These are phyloP conservation scores for Aspergillus quadrilineatus DNA, from an alignment of 2,329 filamentous ascomycete genomes.

Conservation along the genomic window DNA sequence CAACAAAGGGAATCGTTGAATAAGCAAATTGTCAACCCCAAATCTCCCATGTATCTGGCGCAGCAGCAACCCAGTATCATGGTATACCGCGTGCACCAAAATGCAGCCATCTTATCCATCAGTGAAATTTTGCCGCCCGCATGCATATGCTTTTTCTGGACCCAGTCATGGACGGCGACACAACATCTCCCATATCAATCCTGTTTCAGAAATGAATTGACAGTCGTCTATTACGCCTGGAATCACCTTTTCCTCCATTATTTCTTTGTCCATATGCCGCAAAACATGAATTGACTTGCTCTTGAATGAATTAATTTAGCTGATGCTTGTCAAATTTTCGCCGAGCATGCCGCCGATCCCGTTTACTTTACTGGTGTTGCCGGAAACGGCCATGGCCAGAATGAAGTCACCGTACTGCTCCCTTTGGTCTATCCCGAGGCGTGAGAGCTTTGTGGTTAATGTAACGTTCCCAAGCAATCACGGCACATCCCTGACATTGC, in stretches of 20 bases:
- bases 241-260: constrained; percentile 42
- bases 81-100: no score
- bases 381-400: constrained; percentile 60
- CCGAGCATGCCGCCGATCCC: constrained; percentile 33
- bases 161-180: constrained; percentile 12
- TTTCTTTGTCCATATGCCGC: constrained; percentile 40
- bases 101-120: no score
- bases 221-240: constrained; percentile 38
- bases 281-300: constrained; percentile 11
- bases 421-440: constrained; percentile 58
- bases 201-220: constrained; percentile 36
- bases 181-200: constrained; percentile 27
- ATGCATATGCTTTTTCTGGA: no score
- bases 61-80: no score
- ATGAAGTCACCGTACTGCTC: constrained; percentile 66
- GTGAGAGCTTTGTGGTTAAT: constrained; percentile 64
- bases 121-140: no score
- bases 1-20: no score
- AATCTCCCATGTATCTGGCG: no score
- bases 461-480: constrained; percentile 67
- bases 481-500: constrained; percentile 56
- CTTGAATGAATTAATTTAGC: constrained; percentile 13
- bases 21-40: no score
- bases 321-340: constrained; percentile 26
- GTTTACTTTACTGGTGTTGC: constrained; percentile 23